Conservation (phyloP, 2,329 filamentous ascomycete species). For the Orbilia brochopaga region DNA sequence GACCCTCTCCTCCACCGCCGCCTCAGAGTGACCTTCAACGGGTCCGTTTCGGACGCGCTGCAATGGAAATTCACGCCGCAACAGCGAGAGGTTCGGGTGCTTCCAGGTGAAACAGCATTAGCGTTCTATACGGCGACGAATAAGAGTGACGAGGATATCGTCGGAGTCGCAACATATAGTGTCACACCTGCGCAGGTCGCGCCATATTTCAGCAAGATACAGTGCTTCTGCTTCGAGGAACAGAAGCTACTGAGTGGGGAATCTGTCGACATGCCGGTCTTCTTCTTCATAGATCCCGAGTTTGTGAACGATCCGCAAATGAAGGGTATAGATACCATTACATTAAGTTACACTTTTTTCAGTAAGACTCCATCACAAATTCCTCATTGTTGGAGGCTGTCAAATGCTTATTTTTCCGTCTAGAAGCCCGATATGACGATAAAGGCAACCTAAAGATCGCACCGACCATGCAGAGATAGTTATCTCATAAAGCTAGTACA, state of each 20-base stretch:
- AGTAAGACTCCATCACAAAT: constrained; percentile 68
- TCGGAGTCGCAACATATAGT: constrained; percentile 96
- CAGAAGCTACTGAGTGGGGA: constrained; percentile 93
- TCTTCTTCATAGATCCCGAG: constrained; percentile 98
- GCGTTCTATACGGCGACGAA: constrained; percentile 99
- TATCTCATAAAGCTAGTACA: background rate
- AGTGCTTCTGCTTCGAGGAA: constrained; percentile 98
- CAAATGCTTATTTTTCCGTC: constrained; percentile 4
- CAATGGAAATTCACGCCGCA: constrained; percentile 98
- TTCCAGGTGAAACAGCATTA: constrained; percentile 93
- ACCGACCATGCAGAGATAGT: constrained; percentile 42
- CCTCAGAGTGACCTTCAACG: constrained; percentile 93
- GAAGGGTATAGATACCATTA: constrained; percentile 93
- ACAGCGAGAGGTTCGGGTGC: constrained; percentile 91
- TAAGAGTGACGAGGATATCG: constrained; percentile 86
- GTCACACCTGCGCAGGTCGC: constrained; percentile 95
- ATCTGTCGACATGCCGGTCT: constrained; percentile 99
- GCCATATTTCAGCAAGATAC: constrained; percentile 98
- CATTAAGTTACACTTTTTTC: constrained; percentile 96
- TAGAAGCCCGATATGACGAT: constrained; percentile 83
- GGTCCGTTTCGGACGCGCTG: constrained; percentile 90
- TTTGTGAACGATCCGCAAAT: constrained; percentile 90
- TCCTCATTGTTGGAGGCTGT: too few relatives aligned
- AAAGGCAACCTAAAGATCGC: constrained; percentile 63
- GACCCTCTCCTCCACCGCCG: constrained; percentile 67